Evolutionary conservation across 2,329 filamentous ascomycete genomes (phyloP).

Genomic region (Diaporthe sp.): DNA sequence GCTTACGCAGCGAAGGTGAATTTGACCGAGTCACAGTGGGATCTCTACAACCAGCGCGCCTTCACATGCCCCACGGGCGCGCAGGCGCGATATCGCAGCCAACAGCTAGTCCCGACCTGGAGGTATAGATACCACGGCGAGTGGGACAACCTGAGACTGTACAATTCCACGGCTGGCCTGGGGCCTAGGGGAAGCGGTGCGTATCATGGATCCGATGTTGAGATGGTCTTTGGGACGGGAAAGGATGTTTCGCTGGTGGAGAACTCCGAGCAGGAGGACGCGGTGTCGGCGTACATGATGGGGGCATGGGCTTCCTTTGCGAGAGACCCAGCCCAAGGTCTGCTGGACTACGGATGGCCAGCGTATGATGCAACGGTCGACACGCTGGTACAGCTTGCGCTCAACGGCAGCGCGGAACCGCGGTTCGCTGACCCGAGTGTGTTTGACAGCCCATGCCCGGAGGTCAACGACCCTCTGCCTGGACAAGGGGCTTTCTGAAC

Average conservation of each 20-base stretch:
- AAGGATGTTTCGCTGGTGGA: constrained; percentile 29
- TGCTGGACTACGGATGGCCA: constrained; percentile 31
- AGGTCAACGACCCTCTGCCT: constrained; percentile 20
- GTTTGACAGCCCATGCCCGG: constrained; percentile 17
- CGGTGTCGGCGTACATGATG: constrained; percentile 28
- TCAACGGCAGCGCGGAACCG: constrained; percentile 10
- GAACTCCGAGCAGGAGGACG: constrained; percentile 24
- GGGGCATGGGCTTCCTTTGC: constrained; percentile 31
- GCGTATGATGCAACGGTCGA: constrained; percentile 5
- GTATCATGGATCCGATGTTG: constrained; percentile 27
- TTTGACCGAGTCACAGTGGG: constrained; percentile 15
- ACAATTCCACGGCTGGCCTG: constrained; percentile 19
- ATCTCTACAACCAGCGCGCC: constrained; percentile 28
- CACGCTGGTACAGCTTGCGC: constrained; percentile 26
- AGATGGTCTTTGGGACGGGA: constrained; percentile 30
- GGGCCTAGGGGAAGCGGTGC: constrained; percentile 23
- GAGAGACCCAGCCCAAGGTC: constrained; percentile 20
- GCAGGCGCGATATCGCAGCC: constrained; percentile 18
- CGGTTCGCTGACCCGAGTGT: constrained; percentile 5
- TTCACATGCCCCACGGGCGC: constrained; percentile 27
- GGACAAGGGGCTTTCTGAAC: constrained; percentile 26
- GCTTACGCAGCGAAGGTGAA: constrained; percentile 25
- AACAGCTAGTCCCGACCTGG: constrained; percentile 26
- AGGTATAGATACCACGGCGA: constrained; percentile 30
- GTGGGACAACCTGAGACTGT: constrained; percentile 28